Conservation (phyloP, 192 early-diverging fungal genomes). For the Chytriomyces sp. region DNA sequence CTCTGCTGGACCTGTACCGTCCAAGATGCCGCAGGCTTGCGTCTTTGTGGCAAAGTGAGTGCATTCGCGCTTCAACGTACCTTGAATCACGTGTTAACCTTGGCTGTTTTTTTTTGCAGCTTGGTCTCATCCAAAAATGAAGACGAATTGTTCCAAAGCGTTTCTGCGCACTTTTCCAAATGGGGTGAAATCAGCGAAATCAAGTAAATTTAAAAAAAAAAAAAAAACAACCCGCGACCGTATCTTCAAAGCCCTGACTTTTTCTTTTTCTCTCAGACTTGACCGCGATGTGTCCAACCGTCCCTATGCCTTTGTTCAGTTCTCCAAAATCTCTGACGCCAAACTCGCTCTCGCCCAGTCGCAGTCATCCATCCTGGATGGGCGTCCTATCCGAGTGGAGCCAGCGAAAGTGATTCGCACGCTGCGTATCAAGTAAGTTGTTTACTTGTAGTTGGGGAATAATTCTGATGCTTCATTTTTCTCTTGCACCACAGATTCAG, state of each 20-base stretch:
- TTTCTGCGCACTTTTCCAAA: conserved; percentile 2
- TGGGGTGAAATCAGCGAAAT: conserved; percentile 31
- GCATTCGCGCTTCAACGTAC: background rate
- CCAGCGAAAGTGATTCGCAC: conserved; percentile 34
- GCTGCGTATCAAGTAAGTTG: conserved; percentile 21
- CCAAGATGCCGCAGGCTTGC: conserved; percentile 34
- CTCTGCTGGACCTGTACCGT: conserved; percentile 15
- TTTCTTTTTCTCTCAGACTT: background rate
- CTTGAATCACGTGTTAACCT: background rate
- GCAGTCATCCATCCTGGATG: conserved; percentile 12
- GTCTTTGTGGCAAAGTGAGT: conserved; percentile 35
- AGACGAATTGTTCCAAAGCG: background rate
- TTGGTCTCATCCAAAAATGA: conserved; percentile 20
- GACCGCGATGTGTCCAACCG: conserved; percentile 25
- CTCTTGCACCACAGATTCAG: background rate
- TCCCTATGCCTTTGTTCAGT: conserved; percentile 34
- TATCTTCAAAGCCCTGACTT: too few relatives aligned
- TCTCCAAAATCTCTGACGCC: conserved; percentile 30
- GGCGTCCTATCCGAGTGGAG: conserved; percentile 23
- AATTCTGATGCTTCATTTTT: background rate
- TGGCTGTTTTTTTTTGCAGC: background rate
- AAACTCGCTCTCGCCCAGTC: conserved; percentile 23
- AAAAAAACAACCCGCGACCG: too few relatives aligned
- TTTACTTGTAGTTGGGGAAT: too few relatives aligned
- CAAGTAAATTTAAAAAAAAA: too few relatives aligned